These are phyloP conservation scores for Triadica sebifera DNA, from an alignment of 345 rosid species.

Conservation along the genomic window DNA sequence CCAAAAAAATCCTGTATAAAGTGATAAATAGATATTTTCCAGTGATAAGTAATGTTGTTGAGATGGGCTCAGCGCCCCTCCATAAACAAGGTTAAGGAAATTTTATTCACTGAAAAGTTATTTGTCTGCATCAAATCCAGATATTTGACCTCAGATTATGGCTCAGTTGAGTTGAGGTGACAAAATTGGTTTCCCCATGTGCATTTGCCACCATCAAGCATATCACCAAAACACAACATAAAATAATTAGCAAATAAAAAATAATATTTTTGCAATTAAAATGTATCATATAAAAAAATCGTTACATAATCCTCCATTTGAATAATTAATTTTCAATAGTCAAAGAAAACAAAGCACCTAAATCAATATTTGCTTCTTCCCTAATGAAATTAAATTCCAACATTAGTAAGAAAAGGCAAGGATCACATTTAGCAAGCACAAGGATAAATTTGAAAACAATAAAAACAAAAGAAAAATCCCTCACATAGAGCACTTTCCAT, in stretches of 20 bases:
- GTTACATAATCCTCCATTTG: background rate
- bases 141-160: background rate
- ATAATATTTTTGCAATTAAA: background rate
- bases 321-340: too few relatives aligned
- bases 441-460: background rate
- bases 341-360: background rate
- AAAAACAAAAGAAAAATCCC: background rate
- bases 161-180: background rate
- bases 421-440: background rate
- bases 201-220: background rate
- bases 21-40: too few relatives aligned
- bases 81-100: background rate
- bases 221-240: background rate
- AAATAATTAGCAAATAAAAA: background rate
- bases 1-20: background rate
- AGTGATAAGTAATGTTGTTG: background rate
- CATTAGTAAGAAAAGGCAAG: background rate
- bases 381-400: too few relatives aligned
- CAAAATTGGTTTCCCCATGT: background rate
- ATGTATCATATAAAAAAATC: background rate
- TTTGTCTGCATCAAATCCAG: background rate
- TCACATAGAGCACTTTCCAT: background rate
- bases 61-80: background rate
- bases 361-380: too few relatives aligned
- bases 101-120: background rate